These are phyloP conservation scores for Cronartium ribicola DNA, from an alignment of 1,284 basidiomycete genomes.

Conservation along the genomic window DNA sequence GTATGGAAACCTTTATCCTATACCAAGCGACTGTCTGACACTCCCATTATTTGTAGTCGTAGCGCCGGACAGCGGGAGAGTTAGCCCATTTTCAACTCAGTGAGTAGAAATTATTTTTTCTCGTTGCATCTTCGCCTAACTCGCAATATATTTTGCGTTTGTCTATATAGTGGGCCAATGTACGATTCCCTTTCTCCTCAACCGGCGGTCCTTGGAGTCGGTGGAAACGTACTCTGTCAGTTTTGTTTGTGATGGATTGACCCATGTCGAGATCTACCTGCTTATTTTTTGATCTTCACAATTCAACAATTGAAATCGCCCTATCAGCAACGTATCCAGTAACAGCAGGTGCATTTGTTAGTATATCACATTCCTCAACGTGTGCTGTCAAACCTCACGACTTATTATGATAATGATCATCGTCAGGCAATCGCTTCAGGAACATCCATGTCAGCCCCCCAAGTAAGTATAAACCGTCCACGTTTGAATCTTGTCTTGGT, in stretches of 20 bases:
- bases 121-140: not conserved
- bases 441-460: slow-evolving; percentile 34
- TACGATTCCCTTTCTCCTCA: slow-evolving; percentile 34
- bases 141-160: not conserved
- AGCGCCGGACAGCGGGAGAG: slow-evolving; percentile 38
- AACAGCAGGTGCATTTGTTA: slow-evolving; percentile 28
- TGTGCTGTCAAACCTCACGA: not conserved
- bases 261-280: too few species aligned
- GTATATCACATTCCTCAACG: not conserved
- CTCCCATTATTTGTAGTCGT: slow-evolving; percentile 7
- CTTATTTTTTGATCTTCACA: not conserved
- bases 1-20: slow-evolving; percentile 9
- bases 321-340: slow-evolving; percentile 35
- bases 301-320: not conserved
- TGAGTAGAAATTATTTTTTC: slow-evolving; percentile 8
- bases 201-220: slow-evolving; percentile 36
- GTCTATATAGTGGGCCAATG: slow-evolving; percentile 29
- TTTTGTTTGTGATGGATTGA: not conserved
- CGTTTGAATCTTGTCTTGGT: not conserved
- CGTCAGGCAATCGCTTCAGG: slow-evolving; percentile 36
- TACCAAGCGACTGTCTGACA: not conserved
- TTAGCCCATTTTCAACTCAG: slow-evolving; percentile 37
- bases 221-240: slow-evolving; percentile 39
- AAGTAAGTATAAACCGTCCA: not conserved
- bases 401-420: not conserved